Evolutionary conservation across 768 basidiomycete genomes (phyloP).

Genomic region (Asterophora lycoperdoides): DNA sequence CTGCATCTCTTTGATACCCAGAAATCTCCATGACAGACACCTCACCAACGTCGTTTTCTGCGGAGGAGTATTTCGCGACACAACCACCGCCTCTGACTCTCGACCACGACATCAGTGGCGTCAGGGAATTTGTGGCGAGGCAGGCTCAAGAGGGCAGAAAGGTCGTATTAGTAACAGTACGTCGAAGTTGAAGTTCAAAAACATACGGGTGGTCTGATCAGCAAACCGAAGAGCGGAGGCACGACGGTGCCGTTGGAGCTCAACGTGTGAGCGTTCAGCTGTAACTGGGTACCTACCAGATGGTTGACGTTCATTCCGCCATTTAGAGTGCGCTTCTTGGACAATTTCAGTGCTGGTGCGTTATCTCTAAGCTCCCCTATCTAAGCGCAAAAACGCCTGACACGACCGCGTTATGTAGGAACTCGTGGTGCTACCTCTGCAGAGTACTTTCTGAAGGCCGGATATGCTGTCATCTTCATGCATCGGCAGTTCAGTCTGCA

Average conservation of each 20-base stretch:
- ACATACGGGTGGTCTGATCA: slow-evolving; percentile 2
- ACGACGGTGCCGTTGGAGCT: slow-evolving; percentile 97
- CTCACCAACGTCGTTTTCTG: slow-evolving; percentile 60
- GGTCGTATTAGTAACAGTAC: slow-evolving; percentile 92
- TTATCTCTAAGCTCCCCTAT: slow-evolving; percentile 4
- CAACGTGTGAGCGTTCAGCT: slow-evolving; percentile 80
- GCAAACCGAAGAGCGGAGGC: slow-evolving; percentile 76
- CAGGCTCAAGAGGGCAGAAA: slow-evolving; percentile 63
- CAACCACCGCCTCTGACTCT: slow-evolving; percentile 77
- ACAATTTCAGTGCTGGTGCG: slow-evolving; percentile 97
- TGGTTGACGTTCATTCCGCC: slow-evolving; percentile 18
- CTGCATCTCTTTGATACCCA: background rate
- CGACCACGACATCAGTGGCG: slow-evolving; percentile 57
- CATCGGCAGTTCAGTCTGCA: slow-evolving; percentile 97
- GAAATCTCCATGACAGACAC: slow-evolving; percentile 5
- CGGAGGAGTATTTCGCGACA: slow-evolving; percentile 86
- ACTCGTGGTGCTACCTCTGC: slow-evolving; percentile 97
- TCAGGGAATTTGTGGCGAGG: slow-evolving; percentile 64
- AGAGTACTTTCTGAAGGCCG: slow-evolving; percentile 92
- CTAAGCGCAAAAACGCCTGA: background rate
- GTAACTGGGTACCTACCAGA: slow-evolving; percentile 17
- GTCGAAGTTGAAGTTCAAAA: slow-evolving; percentile 23
- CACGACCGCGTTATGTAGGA: slow-evolving; percentile 44
- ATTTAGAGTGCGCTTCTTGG: slow-evolving; percentile 90
- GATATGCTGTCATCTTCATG: slow-evolving; percentile 98